Evolutionary conservation across 305 asterid species (phyloP).

Genomic region (Solanum hybrid): DNA sequence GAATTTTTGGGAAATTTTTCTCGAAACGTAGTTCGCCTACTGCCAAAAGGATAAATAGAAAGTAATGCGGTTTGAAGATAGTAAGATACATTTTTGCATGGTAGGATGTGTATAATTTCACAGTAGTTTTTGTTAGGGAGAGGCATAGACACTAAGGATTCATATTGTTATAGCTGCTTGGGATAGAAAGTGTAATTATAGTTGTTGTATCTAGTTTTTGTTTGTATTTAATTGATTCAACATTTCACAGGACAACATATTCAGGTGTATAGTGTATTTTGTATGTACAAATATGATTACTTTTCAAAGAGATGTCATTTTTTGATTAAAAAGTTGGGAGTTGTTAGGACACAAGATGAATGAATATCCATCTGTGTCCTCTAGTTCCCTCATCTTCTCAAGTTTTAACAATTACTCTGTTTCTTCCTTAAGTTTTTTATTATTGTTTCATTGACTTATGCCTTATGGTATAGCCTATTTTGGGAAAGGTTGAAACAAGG

Average conservation of each 20-base stretch:
- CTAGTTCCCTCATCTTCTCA: background rate
- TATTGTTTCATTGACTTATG: background rate
- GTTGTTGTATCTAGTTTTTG: background rate
- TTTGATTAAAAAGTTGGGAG: background rate
- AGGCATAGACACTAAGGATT: background rate
- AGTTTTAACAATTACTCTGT: background rate
- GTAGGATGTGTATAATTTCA: background rate
- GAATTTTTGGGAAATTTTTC: constrained; percentile 39
- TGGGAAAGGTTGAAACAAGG: background rate
- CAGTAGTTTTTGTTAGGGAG: background rate
- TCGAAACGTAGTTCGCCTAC: background rate
- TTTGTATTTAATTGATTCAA: background rate
- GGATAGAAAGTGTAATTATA: background rate
- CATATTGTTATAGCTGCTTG: background rate
- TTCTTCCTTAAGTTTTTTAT: background rate
- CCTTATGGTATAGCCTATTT: background rate
- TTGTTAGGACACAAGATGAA: background rate
- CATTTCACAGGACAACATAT: background rate
- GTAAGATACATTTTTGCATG: background rate
- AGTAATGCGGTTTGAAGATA: background rate
- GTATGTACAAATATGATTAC: background rate
- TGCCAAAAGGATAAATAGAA: background rate
- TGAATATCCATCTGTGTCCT: background rate
- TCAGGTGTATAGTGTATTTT: background rate
- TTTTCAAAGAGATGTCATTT: background rate